A percentile compares a stretch with the other conserved stretches of the same genome.
Conservation (phyloP, 192 early-diverging fungal genomes). For the Entophlyctis luteolus region DNA sequence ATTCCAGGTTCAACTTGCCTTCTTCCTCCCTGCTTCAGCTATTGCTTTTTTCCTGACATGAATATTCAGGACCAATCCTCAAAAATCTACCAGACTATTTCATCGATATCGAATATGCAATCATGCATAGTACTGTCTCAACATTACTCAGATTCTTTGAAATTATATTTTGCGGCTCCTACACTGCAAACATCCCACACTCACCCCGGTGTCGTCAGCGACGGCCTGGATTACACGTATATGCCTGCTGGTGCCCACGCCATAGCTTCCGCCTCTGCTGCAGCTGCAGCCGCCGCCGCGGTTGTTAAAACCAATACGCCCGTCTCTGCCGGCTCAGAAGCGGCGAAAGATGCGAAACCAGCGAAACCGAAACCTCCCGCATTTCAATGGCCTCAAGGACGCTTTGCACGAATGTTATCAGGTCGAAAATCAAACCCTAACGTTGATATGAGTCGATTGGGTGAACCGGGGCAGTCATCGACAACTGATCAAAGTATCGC, state of each 20-base stretch:
- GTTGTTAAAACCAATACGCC: not conserved
- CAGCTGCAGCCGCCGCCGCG: not conserved
- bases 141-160: not conserved
- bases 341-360: not conserved
- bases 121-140: not conserved
- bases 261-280: not conserved
- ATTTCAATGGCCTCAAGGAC: not conserved
- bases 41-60: not conserved
- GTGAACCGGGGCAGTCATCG: too few relatives aligned
- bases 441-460: not conserved
- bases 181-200: not conserved
- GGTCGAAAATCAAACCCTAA: not conserved
- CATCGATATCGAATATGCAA: slow-evolving; percentile 1
- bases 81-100: not conserved
- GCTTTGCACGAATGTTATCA: not conserved
- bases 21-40: not conserved
- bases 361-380: not conserved
- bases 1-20: slow-evolving; percentile 7
- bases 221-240: not conserved
- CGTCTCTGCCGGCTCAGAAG: not conserved
- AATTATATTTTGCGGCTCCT: not conserved
- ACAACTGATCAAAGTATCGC: not conserved
- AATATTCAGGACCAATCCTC: not conserved
- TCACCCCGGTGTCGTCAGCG: not conserved
- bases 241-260: not conserved